These are phyloP conservation scores for Rhododendron vialii DNA, from an alignment of 148 eudicot species.

Conservation along the genomic window DNA sequence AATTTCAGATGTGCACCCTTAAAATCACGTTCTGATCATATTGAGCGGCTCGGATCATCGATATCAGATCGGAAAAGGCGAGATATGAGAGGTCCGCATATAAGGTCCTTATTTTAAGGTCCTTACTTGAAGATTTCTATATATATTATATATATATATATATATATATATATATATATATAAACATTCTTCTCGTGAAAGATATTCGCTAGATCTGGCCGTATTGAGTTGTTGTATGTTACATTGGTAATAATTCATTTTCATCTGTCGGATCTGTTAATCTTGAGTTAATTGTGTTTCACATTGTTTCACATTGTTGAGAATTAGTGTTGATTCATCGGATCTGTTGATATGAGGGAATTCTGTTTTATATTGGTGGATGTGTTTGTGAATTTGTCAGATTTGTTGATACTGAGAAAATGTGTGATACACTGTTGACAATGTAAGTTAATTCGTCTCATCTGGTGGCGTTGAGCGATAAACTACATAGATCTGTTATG, in stretches of 20 bases:
- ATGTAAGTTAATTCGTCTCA: neutral
- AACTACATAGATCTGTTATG: neutral
- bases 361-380: neutral
- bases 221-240: neutral
- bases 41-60: no score
- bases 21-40: no score
- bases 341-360: neutral
- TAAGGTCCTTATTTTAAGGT: no score
- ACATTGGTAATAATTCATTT: neutral
- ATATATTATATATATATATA: no score
- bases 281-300: neutral
- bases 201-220: neutral
- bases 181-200: neutral
- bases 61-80: no score
- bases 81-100: no score
- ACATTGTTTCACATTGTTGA: neutral
- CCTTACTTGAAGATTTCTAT: no score
- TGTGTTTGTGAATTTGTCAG: neutral
- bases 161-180: no score
- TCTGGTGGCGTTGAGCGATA: neutral
- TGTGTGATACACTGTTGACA: neutral
- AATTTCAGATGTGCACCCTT: no score
- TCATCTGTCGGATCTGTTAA: neutral
- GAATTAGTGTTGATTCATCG: neutral
- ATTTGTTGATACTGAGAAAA: neutral